Evolutionary conservation across 345 rosid genomes (phyloP).

Genomic region (Eucalyptus pauciflora): DNA sequence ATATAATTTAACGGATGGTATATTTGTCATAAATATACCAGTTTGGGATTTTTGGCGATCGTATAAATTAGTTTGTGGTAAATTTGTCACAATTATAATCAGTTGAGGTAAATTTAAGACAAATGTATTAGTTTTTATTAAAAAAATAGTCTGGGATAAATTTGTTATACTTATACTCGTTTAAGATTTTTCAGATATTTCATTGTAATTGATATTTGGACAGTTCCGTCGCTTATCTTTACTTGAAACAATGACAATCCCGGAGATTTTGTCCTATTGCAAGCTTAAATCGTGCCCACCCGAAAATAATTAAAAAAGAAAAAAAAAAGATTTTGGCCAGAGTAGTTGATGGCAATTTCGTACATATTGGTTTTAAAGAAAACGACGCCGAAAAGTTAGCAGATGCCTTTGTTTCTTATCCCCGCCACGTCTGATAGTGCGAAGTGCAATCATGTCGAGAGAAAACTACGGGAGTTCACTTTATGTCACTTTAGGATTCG

Average conservation of each 20-base stretch:
- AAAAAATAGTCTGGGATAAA: too few species aligned
- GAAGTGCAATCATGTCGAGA: neutral
- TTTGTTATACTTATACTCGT: fast-evolving
- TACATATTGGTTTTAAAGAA: neutral
- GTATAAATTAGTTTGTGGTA: too few species aligned
- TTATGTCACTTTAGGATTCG: neutral
- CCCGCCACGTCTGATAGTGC: neutral
- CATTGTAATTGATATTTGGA: neutral
- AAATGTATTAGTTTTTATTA: fast-evolving
- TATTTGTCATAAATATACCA: too few species aligned
- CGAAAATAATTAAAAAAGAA: too few species aligned
- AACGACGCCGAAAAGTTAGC: neutral
- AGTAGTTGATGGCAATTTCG: neutral
- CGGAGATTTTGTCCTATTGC: neutral
- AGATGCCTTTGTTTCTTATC: neutral
- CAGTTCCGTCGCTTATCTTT: neutral
- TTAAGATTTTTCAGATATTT: neutral
- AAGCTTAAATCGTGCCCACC: neutral
- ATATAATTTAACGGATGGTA: fast-evolving
- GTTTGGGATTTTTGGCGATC: fast-evolving
- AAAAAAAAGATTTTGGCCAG: neutral
- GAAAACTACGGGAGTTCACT: neutral
- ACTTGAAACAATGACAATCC: neutral
- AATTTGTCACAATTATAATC: too few species aligned
- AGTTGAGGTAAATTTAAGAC: too few species aligned